These are phyloP conservation scores for Neobulgaria alba DNA, from an alignment of 2,329 filamentous ascomycete species.

Conservation along the genomic window DNA sequence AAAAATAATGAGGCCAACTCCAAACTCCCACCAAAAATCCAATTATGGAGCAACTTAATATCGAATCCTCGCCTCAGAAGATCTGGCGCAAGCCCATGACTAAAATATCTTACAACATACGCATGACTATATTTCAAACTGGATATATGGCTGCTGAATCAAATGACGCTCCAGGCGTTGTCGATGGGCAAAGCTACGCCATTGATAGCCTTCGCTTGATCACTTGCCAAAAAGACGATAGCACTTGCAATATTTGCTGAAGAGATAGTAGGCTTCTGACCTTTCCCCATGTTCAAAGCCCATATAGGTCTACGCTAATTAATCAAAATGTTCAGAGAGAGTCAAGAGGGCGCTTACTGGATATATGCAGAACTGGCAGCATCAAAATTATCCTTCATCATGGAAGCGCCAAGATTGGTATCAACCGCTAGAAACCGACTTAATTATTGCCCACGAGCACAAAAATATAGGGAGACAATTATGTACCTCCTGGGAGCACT, in stretches of 20 bases:
- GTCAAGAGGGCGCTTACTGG: conserved; percentile 11
- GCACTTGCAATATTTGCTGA: conserved; percentile 30
- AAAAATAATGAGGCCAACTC: too few species aligned
- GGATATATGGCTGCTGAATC: too few species aligned
- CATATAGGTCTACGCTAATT: conserved; percentile 24
- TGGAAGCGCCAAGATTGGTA: conserved; percentile 13
- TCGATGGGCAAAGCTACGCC: conserved; percentile 31
- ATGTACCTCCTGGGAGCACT: conserved; percentile 33
- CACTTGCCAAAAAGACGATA: conserved; percentile 31
- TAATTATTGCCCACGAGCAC: background rate
- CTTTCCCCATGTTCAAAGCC: conserved; percentile 25
- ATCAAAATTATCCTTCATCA: conserved; percentile 21
- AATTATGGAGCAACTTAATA: too few species aligned
- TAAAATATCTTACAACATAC: too few species aligned
- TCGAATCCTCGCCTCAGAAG: too few species aligned
- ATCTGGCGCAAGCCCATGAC: too few species aligned
- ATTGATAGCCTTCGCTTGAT: conserved; percentile 30
- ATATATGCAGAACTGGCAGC: conserved; percentile 20
- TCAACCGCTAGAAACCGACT: conserved; percentile 9
- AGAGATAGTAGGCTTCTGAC: conserved; percentile 20
- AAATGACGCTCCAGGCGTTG: conserved; percentile 31
- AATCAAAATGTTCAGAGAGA: background rate
- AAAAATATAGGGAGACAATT: background rate
- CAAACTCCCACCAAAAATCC: too few species aligned
- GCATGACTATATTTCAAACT: too few species aligned